Evolutionary conservation across 1,139 yeast genomes (phyloP).

Genomic region (Candida tropicalis): DNA sequence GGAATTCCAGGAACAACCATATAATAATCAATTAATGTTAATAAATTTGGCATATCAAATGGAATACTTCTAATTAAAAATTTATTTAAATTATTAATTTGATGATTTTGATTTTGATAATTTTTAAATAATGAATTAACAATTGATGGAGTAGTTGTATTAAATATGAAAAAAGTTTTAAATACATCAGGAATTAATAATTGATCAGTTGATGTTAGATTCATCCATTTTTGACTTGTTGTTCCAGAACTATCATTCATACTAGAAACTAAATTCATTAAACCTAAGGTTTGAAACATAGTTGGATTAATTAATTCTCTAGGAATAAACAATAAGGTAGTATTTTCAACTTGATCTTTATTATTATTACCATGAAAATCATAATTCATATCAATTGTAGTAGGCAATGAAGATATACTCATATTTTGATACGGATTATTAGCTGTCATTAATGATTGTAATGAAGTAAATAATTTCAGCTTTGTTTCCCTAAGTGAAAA

Average conservation of each 20-base stretch:
- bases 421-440: slow-evolving; percentile 1
- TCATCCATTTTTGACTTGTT: slow-evolving; percentile 12
- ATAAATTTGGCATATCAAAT: slow-evolving; percentile 34
- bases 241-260: neutral
- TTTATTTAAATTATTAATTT: slow-evolving; percentile 18
- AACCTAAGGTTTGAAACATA: slow-evolving; percentile 24
- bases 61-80: slow-evolving; percentile 33
- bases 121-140: slow-evolving; percentile 3
- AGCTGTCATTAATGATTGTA: slow-evolving; percentile 13
- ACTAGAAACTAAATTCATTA: slow-evolving; percentile 20
- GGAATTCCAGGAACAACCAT: slow-evolving; percentile 32
- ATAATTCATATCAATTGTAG: neutral
- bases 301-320: slow-evolving; percentile 23
- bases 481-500: slow-evolving; percentile 16
- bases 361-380: no score
- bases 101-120: slow-evolving; percentile 13
- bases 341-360: neutral
- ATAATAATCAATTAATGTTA: slow-evolving; percentile 33
- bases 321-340: slow-evolving; percentile 26
- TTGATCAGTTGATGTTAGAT: slow-evolving; percentile 17
- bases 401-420: neutral
- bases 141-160: slow-evolving; percentile 19
- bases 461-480: slow-evolving; percentile 12
- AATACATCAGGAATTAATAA: slow-evolving; percentile 26
- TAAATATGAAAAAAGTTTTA: slow-evolving; percentile 38